Base-by-base conservation (phyloP, 345 rosid genomes). In the Psidium guajava region DNA sequence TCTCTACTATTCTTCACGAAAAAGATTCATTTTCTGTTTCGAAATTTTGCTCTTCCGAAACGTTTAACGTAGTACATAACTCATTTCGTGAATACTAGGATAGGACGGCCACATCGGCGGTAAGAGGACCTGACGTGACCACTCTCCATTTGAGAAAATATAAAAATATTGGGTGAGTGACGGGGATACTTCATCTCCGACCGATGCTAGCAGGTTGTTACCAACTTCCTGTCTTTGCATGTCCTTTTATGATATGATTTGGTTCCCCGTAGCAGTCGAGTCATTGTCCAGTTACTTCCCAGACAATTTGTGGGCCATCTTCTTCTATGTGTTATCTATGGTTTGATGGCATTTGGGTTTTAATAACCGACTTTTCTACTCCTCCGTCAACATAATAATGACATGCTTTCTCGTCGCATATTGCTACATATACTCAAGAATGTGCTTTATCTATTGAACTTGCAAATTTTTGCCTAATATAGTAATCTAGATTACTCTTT, bases 191-290 rank as follows among this genome's bases (percentile, higher is more conserved):
- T 56, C 42, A 25, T 22, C 22, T 87, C 87, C 55, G 36, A 36
- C 83, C 74, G 99, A 97, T 88, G 99, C 99, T 6, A 96, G 98
- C 87, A 93, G 98, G 98, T 96, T 85, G 47, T 82, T 28, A 2
- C 42, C 10, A 27, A 59, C 21, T 61, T 58, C 53, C 82, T 52
- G 51, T 49, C 40, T 54, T 50, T 10, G 69, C 21, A 11, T 86
- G 32, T 52, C 69, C 42, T 82, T 51, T 44, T 36, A 25, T 11
- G 57, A 21, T 82, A 36, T 36, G 18, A 18, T 51, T 49, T 13
- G 56, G 15, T 27, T 49, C 69, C 51, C n/a, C 49, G 50, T 40
- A 80, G 82, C 50, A 22, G 53, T 80, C 10, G 28, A 44, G 52
- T 24, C 21, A 7, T 52, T 7, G 36, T 81, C 57, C 18, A 50